Base-by-base conservation (phyloP, 495 filamentous ascomycete genomes). In the Pyronema domesticum region DNA sequence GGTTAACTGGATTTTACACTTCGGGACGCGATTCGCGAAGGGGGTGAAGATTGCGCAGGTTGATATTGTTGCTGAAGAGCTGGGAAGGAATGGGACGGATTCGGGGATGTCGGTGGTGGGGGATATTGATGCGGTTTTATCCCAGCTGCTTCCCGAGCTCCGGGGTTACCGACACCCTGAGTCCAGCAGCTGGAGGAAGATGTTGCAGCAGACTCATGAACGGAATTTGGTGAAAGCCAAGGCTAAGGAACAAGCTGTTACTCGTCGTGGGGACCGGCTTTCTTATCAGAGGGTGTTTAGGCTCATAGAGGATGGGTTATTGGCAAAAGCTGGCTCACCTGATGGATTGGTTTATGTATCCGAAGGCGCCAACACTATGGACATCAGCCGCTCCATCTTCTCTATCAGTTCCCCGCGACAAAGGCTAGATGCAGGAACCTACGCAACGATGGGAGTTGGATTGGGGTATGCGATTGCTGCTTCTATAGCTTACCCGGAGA, bases 391-490 rank as follows among this genome's bases (percentile, higher is more conserved):
- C n/a, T 72, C 71, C 19, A 71, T 76, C 56, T 80, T 82, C 66
- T 69, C 72, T 0, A 68, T 82, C 9, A 66, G 75, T 14, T 68
- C 77, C 50, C 79, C 80, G 6, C 73, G 80, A 34, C 72, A 76
- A 3, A 73, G 79, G 1, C 73, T 81, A 23, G 79, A 82, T 57
- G 79, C 79, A 7, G 79, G 80, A 10, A 80, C 79, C 0, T 74
- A 80, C 56, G 79, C 80, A 0, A 81, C 79, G 1, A 82, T 82
- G 80, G 80, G 80, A n/a, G 73, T 81, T 0, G 79, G 80, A 0
- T 67, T 82, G 37, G 79, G 78, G 6, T 81, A 82, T 55, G 75
- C 78, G 7, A 75, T 81, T 42, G 79, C 79, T 0, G 78, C 80
- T 0, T 71, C 77, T 50, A 73, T 71, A 36, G 79, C 80, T 1